These are phyloP conservation scores for Linum tenue DNA, from an alignment of 345 rosid species.

Conservation along the genomic window DNA sequence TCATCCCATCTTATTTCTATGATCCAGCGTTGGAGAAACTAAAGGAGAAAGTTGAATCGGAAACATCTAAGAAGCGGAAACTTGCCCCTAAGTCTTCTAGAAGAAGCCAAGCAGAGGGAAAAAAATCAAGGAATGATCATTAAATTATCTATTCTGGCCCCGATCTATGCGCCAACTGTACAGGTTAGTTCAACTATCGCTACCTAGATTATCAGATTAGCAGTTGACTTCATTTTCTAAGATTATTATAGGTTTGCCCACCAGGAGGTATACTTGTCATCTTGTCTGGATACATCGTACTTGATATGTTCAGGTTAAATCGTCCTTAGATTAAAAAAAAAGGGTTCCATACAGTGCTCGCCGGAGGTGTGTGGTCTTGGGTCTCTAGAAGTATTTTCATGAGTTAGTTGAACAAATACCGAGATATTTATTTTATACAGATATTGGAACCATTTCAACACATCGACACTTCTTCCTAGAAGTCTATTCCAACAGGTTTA, in stretches of 20 bases:
- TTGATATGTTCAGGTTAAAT: background rate
- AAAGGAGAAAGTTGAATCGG: conserved; percentile 57
- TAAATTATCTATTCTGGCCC: background rate
- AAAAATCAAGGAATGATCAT: conserved; percentile 10
- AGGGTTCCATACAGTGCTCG: background rate
- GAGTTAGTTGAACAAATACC: too few species aligned
- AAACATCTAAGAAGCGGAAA: conserved; percentile 48
- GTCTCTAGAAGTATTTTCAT: background rate
- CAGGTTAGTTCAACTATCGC: conserved; percentile 7
- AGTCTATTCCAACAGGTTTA: too few species aligned
- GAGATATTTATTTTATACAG: background rate
- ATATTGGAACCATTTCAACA: background rate
- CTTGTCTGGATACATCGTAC: background rate
- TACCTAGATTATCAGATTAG: background rate
- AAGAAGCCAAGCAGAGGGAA: conserved; percentile 21
- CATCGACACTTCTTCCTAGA: background rate
- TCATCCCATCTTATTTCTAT: conserved; percentile 10
- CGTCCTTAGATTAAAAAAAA: background rate
- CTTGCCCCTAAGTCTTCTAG: conserved; percentile 33
- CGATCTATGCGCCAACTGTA: background rate
- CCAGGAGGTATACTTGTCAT: background rate
- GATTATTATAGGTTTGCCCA: background rate
- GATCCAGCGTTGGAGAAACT: conserved; percentile 64
- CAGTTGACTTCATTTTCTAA: background rate
- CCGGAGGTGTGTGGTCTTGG: background rate